These are phyloP conservation scores for Combretum micranthum DNA, from an alignment of 345 rosid genomes.

Conservation along the genomic window DNA sequence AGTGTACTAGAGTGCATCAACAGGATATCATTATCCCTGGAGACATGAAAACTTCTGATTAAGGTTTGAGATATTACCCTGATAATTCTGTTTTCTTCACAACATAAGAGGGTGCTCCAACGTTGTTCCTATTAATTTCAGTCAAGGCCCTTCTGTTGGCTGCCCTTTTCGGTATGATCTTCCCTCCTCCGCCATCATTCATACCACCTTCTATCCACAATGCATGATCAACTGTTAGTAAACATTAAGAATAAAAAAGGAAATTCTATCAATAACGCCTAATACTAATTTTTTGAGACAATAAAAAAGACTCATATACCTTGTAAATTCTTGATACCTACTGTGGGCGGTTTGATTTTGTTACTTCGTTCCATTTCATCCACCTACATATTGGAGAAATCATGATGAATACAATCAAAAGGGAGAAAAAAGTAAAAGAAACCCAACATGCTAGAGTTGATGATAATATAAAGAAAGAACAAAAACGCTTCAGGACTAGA, in stretches of 20 bases:
- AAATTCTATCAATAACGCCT: no score
- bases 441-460: no score
- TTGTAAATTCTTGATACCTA: conserved; percentile 43
- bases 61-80: conserved; percentile 34
- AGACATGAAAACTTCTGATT: no score
- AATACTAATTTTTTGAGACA: neutral
- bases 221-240: no score
- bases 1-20: no score
- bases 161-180: conserved; percentile 34
- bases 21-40: no score
- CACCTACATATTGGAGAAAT: neutral
- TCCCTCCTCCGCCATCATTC: conserved; percentile 49
- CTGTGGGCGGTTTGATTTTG: conserved; percentile 65
- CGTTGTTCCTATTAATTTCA: conserved; percentile 44
- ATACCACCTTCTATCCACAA: conserved; percentile 33
- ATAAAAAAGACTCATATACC: conserved; percentile 24
- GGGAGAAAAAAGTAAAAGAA: no score
- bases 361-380: conserved; percentile 58
- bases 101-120: conserved; percentile 56
- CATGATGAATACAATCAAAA: no score
- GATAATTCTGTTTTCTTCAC: conserved; percentile 44
- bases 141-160: conserved; percentile 72
- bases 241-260: no score
- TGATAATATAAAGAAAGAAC: no score
- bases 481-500: no score